Percentiles rank a stretch among this genome's conserved stretches.
phyloP scores from a whole-genome alignment of 2,329 filamentous ascomycete genomes.

The Aspergillus neoniger region DNA sequence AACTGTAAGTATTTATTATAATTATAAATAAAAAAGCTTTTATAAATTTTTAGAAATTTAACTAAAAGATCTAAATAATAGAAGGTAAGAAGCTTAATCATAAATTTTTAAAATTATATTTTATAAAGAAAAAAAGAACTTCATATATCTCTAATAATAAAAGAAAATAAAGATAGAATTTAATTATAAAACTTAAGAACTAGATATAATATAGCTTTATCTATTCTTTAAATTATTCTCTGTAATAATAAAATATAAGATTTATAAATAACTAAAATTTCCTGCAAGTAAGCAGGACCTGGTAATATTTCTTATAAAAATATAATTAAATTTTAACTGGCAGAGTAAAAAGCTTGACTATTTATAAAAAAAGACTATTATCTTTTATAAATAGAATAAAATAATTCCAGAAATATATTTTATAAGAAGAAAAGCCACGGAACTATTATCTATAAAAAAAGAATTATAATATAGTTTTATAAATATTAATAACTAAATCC shows the following conservation, averaged over 20 bases:
- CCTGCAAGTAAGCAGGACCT: not conserved
- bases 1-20: too few species aligned
- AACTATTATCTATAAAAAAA: not conserved
- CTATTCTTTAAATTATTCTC: not conserved
- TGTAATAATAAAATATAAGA: not conserved
- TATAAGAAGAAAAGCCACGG: too few species aligned
- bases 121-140: not conserved
- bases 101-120: not conserved
- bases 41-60: not conserved
- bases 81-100: not conserved
- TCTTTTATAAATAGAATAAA: too few species aligned
- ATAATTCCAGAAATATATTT: too few species aligned
- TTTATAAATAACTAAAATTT: not conserved
- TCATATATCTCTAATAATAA: not conserved
- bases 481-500: not conserved
- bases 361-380: too few species aligned
- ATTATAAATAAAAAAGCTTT: not conserved
- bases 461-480: not conserved
- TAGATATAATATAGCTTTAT: not conserved
- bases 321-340: too few species aligned
- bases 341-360: too few species aligned
- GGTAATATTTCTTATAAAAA: too few species aligned
- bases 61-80: not conserved
- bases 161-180: not conserved
- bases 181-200: not conserved